Percentiles rank a stretch among this genome's conserved stretches.
These are phyloP conservation scores for Penicillium hordei DNA, from an alignment of 2,329 filamentous ascomycete species.

Conservation along the genomic window DNA sequence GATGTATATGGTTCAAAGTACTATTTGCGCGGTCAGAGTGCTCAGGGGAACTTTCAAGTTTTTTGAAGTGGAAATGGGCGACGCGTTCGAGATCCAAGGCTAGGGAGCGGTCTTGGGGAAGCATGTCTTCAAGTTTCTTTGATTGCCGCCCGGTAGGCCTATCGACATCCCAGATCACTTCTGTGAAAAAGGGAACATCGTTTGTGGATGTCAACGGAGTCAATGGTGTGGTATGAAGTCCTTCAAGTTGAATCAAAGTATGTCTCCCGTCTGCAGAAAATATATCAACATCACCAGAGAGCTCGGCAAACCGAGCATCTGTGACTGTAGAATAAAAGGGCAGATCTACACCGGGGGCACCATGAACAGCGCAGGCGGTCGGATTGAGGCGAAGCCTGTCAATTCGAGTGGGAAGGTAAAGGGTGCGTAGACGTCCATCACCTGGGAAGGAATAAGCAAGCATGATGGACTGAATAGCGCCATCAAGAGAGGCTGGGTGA, in stretches of 20 bases:
- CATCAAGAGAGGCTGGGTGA: slow-evolving; percentile 20
- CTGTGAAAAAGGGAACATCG: slow-evolving; percentile 23
- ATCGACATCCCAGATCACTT: slow-evolving; percentile 22
- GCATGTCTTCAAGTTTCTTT: not conserved
- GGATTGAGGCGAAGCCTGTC: slow-evolving; percentile 22
- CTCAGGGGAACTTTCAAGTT: not conserved
- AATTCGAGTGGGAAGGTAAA: slow-evolving; percentile 25
- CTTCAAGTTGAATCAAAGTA: slow-evolving; percentile 23
- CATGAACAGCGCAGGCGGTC: not conserved
- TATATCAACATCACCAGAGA: slow-evolving; percentile 29
- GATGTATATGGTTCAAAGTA: slow-evolving; percentile 11
- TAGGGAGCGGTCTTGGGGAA: not conserved
- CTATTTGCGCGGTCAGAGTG: not conserved
- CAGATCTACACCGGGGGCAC: slow-evolving; percentile 11
- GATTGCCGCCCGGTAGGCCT: not conserved
- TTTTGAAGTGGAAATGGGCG: slow-evolving; percentile 22
- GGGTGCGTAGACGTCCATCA: slow-evolving; percentile 19
- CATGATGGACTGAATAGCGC: slow-evolving; percentile 25
- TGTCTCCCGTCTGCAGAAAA: slow-evolving; percentile 15
- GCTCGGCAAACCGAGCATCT: slow-evolving; percentile 13
- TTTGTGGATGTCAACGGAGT: slow-evolving; percentile 14
- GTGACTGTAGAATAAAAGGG: slow-evolving; percentile 22
- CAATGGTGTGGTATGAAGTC: slow-evolving; percentile 24
- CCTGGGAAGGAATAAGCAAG: slow-evolving; percentile 24
- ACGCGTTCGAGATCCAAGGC: slow-evolving; percentile 19